Percentiles rank a stretch among this genome's conserved stretches.
Evolutionary conservation across 2,329 filamentous ascomycete genomes (phyloP).

Genomic region (Alternaria consortialis): DNA sequence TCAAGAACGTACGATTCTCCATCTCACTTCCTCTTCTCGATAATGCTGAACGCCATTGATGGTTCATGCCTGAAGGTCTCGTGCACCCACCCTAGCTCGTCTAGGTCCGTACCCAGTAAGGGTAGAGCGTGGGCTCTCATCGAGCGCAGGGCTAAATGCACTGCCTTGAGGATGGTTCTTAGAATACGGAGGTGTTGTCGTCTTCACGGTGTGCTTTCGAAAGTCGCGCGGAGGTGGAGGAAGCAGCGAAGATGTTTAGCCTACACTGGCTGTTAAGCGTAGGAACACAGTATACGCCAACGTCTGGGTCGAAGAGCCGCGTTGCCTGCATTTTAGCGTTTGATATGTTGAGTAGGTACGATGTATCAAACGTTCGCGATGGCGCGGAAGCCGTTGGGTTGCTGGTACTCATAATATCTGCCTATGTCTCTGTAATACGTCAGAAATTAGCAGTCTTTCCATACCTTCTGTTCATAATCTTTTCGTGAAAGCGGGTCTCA

Average conservation of each 20-base stretch:
- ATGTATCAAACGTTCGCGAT: not conserved
- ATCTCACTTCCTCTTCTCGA: slow-evolving; percentile 5
- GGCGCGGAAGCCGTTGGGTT: not conserved
- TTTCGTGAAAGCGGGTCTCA: not conserved
- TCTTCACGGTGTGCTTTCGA: not conserved
- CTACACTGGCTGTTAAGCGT: too few relatives aligned
- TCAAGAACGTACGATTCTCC: not conserved
- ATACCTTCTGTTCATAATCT: not conserved
- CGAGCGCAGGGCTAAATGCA: not conserved
- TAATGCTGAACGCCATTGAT: slow-evolving; percentile 12
- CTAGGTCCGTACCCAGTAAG: not conserved
- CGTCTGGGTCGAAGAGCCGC: not conserved
- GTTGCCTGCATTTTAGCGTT: not conserved
- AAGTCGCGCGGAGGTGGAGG: not conserved
- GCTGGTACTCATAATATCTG: not conserved
- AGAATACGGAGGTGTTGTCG: not conserved
- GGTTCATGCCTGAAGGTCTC: slow-evolving; percentile 8
- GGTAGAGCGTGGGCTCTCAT: slow-evolving; percentile 2
- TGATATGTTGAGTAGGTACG: not conserved
- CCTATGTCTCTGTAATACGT: not conserved
- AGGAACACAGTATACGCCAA: not conserved
- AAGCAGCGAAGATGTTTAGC: not conserved
- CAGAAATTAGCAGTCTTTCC: not conserved
- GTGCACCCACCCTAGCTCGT: not conserved
- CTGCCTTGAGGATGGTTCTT: not conserved